A percentile compares a stretch with the other conserved stretches of the same genome.
These are phyloP conservation scores for Atalantia buxifolia DNA, from an alignment of 345 rosid species.

Conservation along the genomic window DNA sequence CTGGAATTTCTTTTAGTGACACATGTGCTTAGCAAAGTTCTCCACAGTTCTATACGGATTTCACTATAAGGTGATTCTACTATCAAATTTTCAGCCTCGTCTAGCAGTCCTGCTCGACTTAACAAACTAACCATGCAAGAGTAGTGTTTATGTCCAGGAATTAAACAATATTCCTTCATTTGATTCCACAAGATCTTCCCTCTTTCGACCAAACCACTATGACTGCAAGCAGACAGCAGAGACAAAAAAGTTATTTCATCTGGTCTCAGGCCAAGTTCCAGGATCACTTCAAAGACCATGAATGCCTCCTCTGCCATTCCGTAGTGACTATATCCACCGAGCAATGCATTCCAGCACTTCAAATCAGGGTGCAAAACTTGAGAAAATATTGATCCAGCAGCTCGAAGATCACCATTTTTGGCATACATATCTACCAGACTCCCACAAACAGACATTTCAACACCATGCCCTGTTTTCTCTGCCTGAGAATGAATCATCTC, in stretches of 20 bases:
- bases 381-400: slow-evolving; percentile 53
- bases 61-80: slow-evolving; percentile 32
- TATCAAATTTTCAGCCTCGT: slow-evolving; percentile 58
- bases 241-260: slow-evolving; percentile 78
- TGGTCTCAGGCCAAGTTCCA: slow-evolving; percentile 37
- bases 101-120: slow-evolving; percentile 68
- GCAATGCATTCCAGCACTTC: slow-evolving; percentile 88
- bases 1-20: slow-evolving; percentile 47
- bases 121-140: slow-evolving; percentile 81
- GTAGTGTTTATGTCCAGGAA: slow-evolving; percentile 69
- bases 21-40: slow-evolving; percentile 75
- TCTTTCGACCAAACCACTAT: slow-evolving; percentile 52
- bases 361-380: slow-evolving; percentile 54
- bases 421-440: slow-evolving; percentile 82
- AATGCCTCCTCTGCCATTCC: slow-evolving; percentile 68
- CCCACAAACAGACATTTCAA: slow-evolving; percentile 60
- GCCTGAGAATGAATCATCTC: slow-evolving; percentile 64
- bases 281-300: slow-evolving; percentile 41
- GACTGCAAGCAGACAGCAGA: slow-evolving; percentile 74
- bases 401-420: slow-evolving; percentile 56
- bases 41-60: slow-evolving; percentile 60
- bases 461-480: slow-evolving; percentile 48
- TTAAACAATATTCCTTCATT: slow-evolving; percentile 47
- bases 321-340: slow-evolving; percentile 69
- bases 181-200: slow-evolving; percentile 67